Percentiles rank a stretch among this genome's conserved stretches.
Evolutionary conservation across 1,284 basidiomycete species (phyloP).

Genomic region (Cutaneotrichosporon mucoides): DNA sequence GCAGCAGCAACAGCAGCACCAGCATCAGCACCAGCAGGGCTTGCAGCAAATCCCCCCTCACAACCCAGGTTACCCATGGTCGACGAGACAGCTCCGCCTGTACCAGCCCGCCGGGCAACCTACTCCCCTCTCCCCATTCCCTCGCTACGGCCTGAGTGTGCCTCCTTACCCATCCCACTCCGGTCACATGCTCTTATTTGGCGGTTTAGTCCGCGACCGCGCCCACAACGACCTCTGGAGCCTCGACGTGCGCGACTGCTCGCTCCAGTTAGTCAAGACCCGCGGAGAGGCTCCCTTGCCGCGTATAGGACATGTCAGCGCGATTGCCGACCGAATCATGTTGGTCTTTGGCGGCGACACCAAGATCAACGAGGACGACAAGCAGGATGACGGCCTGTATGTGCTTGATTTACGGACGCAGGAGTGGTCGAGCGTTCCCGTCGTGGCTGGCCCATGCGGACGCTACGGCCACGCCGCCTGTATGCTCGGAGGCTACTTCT

Average conservation of each 20-base stretch:
- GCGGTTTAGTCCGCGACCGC: constrained; percentile 87
- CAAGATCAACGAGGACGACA: constrained; percentile 65
- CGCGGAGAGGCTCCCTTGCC: constrained; percentile 84
- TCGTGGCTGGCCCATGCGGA: constrained; percentile 73
- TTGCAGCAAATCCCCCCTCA: constrained; percentile 1
- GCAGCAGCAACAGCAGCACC: background rate
- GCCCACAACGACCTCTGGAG: constrained; percentile 93
- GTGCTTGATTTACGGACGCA: constrained; percentile 92
- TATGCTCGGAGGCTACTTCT: constrained; percentile 88
- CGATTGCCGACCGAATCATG: constrained; percentile 90
- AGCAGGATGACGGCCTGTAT: constrained; percentile 90
- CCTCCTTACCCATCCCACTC: constrained; percentile 72
- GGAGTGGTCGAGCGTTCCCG: constrained; percentile 85
- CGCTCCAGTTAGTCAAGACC: constrained; percentile 75
- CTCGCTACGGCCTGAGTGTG: constrained; percentile 92
- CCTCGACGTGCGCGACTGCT: constrained; percentile 73
- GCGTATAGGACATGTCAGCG: constrained; percentile 91
- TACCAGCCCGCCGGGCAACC: constrained; percentile 23
- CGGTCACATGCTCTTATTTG: constrained; percentile 94
- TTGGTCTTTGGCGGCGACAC: constrained; percentile 99
- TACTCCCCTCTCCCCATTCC: constrained; percentile 64
- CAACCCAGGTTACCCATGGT: constrained; percentile 27
- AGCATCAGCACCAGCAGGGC: background rate
- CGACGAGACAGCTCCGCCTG: constrained; percentile 20
- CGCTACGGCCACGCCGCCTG: constrained; percentile 94